phyloP scores from a whole-genome alignment of 2,329 filamentous ascomycete genomes.

The Fusarium mangiferae region DNA sequence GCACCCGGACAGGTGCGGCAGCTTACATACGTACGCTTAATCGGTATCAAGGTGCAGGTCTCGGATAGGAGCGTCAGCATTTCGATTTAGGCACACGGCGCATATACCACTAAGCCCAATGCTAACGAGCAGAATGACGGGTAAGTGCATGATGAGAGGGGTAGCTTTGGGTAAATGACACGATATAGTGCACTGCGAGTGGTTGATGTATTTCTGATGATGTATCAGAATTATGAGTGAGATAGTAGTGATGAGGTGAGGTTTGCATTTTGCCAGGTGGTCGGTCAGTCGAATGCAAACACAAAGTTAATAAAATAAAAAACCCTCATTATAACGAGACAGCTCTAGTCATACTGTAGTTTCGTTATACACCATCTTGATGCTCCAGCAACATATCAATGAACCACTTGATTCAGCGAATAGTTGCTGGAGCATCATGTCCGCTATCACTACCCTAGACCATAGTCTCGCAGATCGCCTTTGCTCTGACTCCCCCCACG shows the following conservation, averaged over 20 bases:
- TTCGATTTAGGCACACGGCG: conserved; percentile 5
- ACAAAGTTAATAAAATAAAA: not conserved
- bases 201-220: conserved; percentile 8
- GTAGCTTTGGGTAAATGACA: conserved; percentile 1
- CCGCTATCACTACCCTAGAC: conserved; percentile 29
- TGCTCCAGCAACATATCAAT: too few relatives aligned
- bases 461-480: conserved; percentile 2
- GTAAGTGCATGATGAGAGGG: conserved; percentile 18
- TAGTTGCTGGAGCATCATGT: conserved; percentile 1
- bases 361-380: conserved; percentile 15
- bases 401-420: too few relatives aligned
- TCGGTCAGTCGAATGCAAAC: not conserved
- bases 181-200: not conserved
- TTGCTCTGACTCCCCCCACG: conserved; percentile 12
- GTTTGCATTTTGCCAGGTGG: not conserved
- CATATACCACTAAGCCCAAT: not conserved
- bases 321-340: not conserved
- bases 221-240: conserved; percentile 7
- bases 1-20: conserved; percentile 6
- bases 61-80: conserved; percentile 21
- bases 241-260: conserved; percentile 6
- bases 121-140: not conserved
- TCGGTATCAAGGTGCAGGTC: conserved; percentile 28
- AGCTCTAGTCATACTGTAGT: conserved; percentile 5
- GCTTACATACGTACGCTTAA: conserved; percentile 6